These are phyloP conservation scores for Mycosphaerella sp. DNA, from an alignment of 2,329 filamentous ascomycete genomes.

Conservation along the genomic window DNA sequence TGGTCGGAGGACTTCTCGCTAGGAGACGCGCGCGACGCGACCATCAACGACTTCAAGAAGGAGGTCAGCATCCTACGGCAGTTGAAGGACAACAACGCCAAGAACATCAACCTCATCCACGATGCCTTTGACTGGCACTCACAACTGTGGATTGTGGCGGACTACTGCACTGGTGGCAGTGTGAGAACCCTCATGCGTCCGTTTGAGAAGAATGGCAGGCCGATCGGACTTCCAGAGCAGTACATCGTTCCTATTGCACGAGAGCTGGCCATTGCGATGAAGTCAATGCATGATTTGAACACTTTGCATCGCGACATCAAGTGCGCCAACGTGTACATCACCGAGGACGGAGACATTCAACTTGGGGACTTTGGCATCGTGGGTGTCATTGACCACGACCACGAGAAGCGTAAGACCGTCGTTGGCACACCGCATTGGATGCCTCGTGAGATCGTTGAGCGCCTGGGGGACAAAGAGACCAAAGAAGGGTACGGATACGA, in stretches of 20 bases:
- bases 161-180: slow-evolving; percentile 79
- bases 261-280: slow-evolving; percentile 56
- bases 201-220: slow-evolving; percentile 16
- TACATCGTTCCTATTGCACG: slow-evolving; percentile 59
- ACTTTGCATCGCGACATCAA: slow-evolving; percentile 62
- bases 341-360: slow-evolving; percentile 69
- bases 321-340: slow-evolving; percentile 71
- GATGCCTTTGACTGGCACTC: slow-evolving; percentile 71
- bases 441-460: slow-evolving; percentile 61
- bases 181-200: slow-evolving; percentile 57
- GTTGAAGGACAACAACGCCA: slow-evolving; percentile 65
- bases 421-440: slow-evolving; percentile 83
- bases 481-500: slow-evolving; percentile 46
- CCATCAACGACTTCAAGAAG: slow-evolving; percentile 50
- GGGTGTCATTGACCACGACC: slow-evolving; percentile 66
- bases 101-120: slow-evolving; percentile 75
- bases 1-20: slow-evolving; percentile 42
- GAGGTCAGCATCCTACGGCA: slow-evolving; percentile 63
- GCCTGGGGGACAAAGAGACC: slow-evolving; percentile 9
- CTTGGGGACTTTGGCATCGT: slow-evolving; percentile 82
- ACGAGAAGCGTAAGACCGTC: slow-evolving; percentile 67
- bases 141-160: slow-evolving; percentile 81
- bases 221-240: slow-evolving; percentile 48
- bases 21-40: slow-evolving; percentile 52
- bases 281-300: slow-evolving; percentile 58